A percentile compares a stretch with the other conserved stretches of the same genome.
Conservation (phyloP, 108 stramenopile species). For the Fragilariopsis cylindrus region DNA sequence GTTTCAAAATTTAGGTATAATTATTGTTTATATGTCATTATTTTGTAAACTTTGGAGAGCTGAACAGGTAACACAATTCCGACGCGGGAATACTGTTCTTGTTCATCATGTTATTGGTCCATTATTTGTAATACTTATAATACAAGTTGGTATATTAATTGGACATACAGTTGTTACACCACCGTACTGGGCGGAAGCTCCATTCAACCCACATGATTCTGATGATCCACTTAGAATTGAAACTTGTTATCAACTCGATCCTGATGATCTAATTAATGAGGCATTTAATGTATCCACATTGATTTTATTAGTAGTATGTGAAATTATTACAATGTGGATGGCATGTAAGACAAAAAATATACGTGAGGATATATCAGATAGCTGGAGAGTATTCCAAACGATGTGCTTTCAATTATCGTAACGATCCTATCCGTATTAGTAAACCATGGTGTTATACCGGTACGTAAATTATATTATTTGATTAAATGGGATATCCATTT, state of each 20-base stretch:
- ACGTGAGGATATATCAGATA: constrained; percentile 5
- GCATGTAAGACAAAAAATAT: background rate
- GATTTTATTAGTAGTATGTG: background rate
- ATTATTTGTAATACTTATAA: background rate
- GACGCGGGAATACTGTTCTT: background rate
- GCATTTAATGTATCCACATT: background rate
- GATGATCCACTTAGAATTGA: background rate
- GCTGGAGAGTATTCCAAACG: background rate
- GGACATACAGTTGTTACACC: background rate
- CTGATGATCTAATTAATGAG: background rate
- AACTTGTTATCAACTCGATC: background rate
- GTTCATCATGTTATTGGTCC: constrained; percentile 7
- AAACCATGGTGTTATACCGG: background rate
- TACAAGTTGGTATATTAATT: background rate
- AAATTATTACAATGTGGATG: constrained; percentile 6
- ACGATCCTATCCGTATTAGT: background rate
- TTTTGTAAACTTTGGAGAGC: constrained; percentile 8
- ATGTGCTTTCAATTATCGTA: background rate
- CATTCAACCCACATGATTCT: background rate
- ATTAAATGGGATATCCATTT: background rate
- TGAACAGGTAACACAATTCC: constrained; percentile 5
- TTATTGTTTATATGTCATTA: background rate
- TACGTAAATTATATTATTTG: background rate
- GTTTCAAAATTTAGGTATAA: background rate
- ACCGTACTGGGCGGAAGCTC: background rate